Evolutionary conservation across 192 early-diverging fungal genomes (phyloP).

Genomic region (Globomyces pollinis-pini): DNA sequence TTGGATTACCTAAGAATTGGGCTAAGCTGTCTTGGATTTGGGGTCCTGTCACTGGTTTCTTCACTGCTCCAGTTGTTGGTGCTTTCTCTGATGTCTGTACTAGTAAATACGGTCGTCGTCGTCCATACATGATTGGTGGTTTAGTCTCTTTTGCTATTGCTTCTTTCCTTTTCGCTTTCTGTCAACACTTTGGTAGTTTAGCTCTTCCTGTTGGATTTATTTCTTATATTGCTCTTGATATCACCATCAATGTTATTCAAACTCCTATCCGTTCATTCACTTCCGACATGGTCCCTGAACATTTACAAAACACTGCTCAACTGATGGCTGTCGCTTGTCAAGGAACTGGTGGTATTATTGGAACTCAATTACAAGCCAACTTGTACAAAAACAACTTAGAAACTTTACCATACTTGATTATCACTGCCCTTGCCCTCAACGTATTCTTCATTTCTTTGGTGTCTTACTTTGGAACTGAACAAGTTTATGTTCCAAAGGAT

Average conservation of each 20-base stretch:
- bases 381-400: neutral
- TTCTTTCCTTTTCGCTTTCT: slow-evolving; percentile 12
- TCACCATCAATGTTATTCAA: slow-evolving; percentile 24
- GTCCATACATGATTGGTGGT: slow-evolving; percentile 18
- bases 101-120: slow-evolving; percentile 15
- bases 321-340: slow-evolving; percentile 14
- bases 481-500: slow-evolving; percentile 3
- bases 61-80: slow-evolving; percentile 17
- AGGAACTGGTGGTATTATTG: slow-evolving; percentile 17
- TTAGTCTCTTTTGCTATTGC: slow-evolving; percentile 3
- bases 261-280: slow-evolving; percentile 17
- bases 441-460: slow-evolving; percentile 5
- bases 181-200: neutral
- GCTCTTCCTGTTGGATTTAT: slow-evolving; percentile 10
- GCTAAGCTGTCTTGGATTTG: slow-evolving; percentile 12
- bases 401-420: slow-evolving; percentile 3
- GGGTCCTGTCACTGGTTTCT: slow-evolving; percentile 24
- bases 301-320: slow-evolving; percentile 12
- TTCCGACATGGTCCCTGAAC: slow-evolving; percentile 16
- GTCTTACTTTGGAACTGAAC: slow-evolving; percentile 10
- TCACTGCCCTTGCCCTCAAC: slow-evolving; percentile 17
- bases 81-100: slow-evolving; percentile 15
- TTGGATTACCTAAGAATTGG: neutral
- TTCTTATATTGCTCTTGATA: slow-evolving; percentile 11
- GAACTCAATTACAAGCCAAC: neutral